These are phyloP conservation scores for Oehlia diaphana DNA, from an alignment of 192 early-diverging fungal species.

Conservation along the genomic window DNA sequence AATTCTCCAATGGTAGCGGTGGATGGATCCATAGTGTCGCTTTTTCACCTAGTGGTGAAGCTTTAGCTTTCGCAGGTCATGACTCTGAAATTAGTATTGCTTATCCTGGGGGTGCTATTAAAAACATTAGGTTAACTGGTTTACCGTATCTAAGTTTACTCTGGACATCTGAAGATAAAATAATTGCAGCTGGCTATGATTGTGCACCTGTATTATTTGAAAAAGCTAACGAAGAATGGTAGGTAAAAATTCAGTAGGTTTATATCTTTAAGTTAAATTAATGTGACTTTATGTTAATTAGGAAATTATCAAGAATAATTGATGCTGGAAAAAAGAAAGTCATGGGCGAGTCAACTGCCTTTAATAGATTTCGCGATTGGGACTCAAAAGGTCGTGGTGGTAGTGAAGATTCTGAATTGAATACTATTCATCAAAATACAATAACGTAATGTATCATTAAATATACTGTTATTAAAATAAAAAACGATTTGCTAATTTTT, in stretches of 20 bases:
- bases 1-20: conserved; percentile 69
- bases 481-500: background rate
- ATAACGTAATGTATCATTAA: conserved; percentile 65
- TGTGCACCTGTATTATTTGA: conserved; percentile 86
- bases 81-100: conserved; percentile 84
- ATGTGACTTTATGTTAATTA: conserved; percentile 6
- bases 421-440: conserved; percentile 94
- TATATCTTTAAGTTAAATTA: background rate
- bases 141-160: conserved; percentile 80
- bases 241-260: background rate
- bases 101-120: conserved; percentile 56
- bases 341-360: conserved; percentile 64
- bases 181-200: conserved; percentile 92
- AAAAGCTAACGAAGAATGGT: conserved; percentile 62
- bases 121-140: conserved; percentile 59
- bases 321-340: conserved; percentile 79
- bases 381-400: conserved; percentile 64
- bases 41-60: conserved; percentile 88
- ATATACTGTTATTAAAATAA: background rate
- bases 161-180: conserved; percentile 73
- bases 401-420: conserved; percentile 67
- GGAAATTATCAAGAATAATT: conserved; percentile 64
- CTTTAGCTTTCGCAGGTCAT: conserved; percentile 82
- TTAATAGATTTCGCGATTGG: conserved; percentile 90
- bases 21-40: conserved; percentile 95